These are phyloP conservation scores for Earliella scabrosa DNA, from an alignment of 1,284 basidiomycete species.

Conservation along the genomic window DNA sequence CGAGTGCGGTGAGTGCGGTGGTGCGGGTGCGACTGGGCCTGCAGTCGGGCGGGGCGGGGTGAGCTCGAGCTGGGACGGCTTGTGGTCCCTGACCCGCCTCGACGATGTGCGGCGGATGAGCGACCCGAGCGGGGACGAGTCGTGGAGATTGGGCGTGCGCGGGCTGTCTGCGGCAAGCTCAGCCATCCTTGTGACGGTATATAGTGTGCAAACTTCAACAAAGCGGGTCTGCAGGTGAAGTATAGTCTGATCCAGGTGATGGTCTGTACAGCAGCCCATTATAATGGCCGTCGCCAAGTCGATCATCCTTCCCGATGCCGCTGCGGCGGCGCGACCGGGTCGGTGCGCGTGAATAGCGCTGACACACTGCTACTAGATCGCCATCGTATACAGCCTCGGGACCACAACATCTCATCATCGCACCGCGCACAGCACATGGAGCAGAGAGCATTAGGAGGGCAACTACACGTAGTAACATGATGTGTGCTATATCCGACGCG, in stretches of 20 bases:
- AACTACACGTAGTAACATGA: slow-evolving; percentile 17
- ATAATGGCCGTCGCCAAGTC: slow-evolving; percentile 21
- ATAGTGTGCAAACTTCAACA: too few relatives aligned
- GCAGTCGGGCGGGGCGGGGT: slow-evolving; percentile 26
- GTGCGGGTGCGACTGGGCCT: slow-evolving; percentile 26
- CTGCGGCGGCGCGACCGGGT: neutral
- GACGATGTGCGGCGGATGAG: slow-evolving; percentile 46
- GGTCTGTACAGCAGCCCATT: neutral
- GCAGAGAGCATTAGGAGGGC: slow-evolving; percentile 15
- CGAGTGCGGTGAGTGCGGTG: slow-evolving; percentile 46
- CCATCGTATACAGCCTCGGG: too few relatives aligned
- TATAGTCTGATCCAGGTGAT: too few relatives aligned
- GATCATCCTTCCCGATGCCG: slow-evolving; percentile 11
- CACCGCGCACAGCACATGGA: neutral
- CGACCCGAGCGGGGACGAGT: slow-evolving; percentile 46
- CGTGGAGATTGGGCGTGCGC: slow-evolving; percentile 22
- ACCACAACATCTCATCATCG: neutral
- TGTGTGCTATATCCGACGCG: slow-evolving; percentile 13
- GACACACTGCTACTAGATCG: neutral
- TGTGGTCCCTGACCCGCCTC: slow-evolving; percentile 30
- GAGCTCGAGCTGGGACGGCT: slow-evolving; percentile 17
- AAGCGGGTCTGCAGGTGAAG: too few relatives aligned
- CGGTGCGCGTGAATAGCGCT: too few relatives aligned
- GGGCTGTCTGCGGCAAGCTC: slow-evolving; percentile 14
- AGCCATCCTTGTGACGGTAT: slow-evolving; percentile 19